A percentile compares a stretch with the other conserved stretches of the same genome.
These are phyloP conservation scores for Microsporum canis DNA, from an alignment of 2,329 filamentous ascomycete genomes.

Conservation along the genomic window DNA sequence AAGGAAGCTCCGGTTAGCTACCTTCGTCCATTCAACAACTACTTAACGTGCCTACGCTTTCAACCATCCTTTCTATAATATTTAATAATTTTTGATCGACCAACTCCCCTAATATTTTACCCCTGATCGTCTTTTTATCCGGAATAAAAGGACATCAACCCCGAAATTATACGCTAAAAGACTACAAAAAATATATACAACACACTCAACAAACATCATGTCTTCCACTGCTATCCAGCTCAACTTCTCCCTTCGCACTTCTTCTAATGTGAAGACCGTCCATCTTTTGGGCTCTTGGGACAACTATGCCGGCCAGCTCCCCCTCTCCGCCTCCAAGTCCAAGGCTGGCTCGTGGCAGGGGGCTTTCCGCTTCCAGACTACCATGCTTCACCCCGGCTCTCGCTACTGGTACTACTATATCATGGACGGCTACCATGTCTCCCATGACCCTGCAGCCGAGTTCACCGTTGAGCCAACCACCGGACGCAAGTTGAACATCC, in stretches of 20 bases:
- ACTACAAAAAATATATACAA: slow-evolving; percentile 1
- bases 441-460: slow-evolving; percentile 83
- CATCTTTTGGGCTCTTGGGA: slow-evolving; percentile 98
- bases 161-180: neutral
- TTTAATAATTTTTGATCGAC: slow-evolving; percentile 3
- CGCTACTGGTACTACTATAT: slow-evolving; percentile 99
- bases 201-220: neutral
- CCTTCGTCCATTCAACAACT: neutral
- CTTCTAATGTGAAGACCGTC: slow-evolving; percentile 91
- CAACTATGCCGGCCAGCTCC: slow-evolving; percentile 88
- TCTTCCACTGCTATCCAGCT: slow-evolving; percentile 81
- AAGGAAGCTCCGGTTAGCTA: slow-evolving; percentile 8
- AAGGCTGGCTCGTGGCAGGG: slow-evolving; percentile 91
- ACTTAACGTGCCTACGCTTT: neutral
- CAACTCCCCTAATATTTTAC: neutral
- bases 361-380: slow-evolving; percentile 87
- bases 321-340: slow-evolving; percentile 72
- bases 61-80: neutral
- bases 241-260: slow-evolving; percentile 91
- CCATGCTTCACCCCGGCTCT: slow-evolving; percentile 73
- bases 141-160: neutral
- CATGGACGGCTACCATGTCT: slow-evolving; percentile 97
- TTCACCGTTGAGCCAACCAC: slow-evolving; percentile 93
- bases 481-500: slow-evolving; percentile 91
- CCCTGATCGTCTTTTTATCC: neutral